Evolutionary conservation across 2,329 filamentous ascomycete genomes (phyloP), one percentile per base, ranked within the genome.

Genomic region (Fusarium sublunatum): DNA sequence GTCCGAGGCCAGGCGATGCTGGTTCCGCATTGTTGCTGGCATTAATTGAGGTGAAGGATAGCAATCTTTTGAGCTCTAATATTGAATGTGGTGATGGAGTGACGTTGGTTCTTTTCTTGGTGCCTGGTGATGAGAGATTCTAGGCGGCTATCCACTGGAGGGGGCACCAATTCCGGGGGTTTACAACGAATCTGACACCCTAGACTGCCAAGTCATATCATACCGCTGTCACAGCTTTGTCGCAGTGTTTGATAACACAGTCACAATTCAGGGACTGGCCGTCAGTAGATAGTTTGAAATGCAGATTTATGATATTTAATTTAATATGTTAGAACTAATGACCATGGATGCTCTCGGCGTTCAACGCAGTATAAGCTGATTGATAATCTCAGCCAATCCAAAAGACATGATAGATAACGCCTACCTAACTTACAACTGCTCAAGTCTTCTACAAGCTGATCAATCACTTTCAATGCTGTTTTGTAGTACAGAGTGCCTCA

Each of bases 11-110:
- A 69, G 67, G 56, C 58, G 65, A 58, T 52, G 65, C 64, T 67
- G 70, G 68, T 65, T 68, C 70, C 65, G 69, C 73, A 75, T 75
- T 56, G 59, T 73, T 59, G 66, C 71, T 65, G 59, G 58, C 63
- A 58, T 58, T 50, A 64, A 66, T 58, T 52, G 31, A 35, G 40
- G 38, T 51, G 39, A 26, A 49, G 51, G 39, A 41, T 48, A 25
- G 22, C 9, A 31, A 56, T 50, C 51, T 32, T 53, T 36, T 38
- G 35, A 25, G 22, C 15, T 31, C 29, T 32, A 19, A 28, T 38
- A 12, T 42, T 54, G 19, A 11, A 7, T 19, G 47, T n/a, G 36
- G n/a, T 48, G 56, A 62, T 65, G 19, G 19, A 19, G 19, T 19
- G 61, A 53, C 47, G 52, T 58, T 32, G 44, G 53, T 44, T 58